Evolutionary conservation across 2,329 filamentous ascomycete species (phyloP).

Genomic region (Boeremia exigua): DNA sequence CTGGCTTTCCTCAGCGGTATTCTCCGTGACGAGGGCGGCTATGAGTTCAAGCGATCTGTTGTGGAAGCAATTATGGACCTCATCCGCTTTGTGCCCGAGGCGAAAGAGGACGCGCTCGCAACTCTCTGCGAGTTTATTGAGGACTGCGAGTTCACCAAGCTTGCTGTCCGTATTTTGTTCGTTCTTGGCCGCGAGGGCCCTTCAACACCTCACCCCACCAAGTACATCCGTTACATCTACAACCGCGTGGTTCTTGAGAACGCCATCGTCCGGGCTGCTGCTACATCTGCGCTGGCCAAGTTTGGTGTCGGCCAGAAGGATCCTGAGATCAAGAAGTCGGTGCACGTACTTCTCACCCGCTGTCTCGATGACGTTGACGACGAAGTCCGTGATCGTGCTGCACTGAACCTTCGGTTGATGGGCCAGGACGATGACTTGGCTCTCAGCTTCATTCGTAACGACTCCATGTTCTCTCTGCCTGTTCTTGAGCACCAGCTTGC

Average conservation of each 20-base stretch:
- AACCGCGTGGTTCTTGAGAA: constrained; percentile 98
- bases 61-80: constrained; percentile 99
- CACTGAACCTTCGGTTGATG: constrained; percentile 91
- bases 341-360: constrained; percentile 87
- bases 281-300: constrained; percentile 93
- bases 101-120: constrained; percentile 79
- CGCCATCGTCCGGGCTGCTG: constrained; percentile 90
- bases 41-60: constrained; percentile 96
- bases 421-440: constrained; percentile 86
- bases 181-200: constrained; percentile 93
- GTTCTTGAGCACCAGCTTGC: constrained; percentile 97
- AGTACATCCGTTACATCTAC: constrained; percentile 99
- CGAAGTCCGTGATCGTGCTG: constrained; percentile 94
- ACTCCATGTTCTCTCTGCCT: constrained; percentile 93
- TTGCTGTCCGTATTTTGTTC: constrained; percentile 93
- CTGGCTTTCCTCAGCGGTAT: constrained; percentile 97
- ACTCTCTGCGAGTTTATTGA: constrained; percentile 99
- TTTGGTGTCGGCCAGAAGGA: constrained; percentile 96
- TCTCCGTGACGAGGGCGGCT: constrained; percentile 92
- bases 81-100: constrained; percentile 97
- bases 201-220: constrained; percentile 92
- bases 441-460: constrained; percentile 89
- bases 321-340: constrained; percentile 93
- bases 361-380: constrained; percentile 98
- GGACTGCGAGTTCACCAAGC: constrained; percentile 98